A percentile compares a stretch with the other conserved stretches of the same genome.
Evolutionary conservation across 148 eudicot genomes (phyloP).

Genomic region (Nyssa sinensis): DNA sequence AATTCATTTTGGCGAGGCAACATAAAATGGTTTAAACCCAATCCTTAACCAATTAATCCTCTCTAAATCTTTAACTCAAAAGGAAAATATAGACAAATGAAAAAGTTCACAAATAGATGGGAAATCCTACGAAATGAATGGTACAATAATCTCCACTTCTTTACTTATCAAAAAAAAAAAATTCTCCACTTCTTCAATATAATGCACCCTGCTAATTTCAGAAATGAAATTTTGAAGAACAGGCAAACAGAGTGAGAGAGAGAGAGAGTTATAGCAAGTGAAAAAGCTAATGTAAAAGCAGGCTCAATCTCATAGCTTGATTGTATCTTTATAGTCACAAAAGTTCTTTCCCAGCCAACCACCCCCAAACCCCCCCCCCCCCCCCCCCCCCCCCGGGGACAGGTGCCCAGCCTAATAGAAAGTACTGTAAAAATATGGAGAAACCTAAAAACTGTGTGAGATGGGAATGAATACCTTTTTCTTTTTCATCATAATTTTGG

Average conservation of each 20-base stretch:
- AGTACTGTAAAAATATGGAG: too few species aligned
- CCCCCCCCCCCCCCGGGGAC: too few species aligned
- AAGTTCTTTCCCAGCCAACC: too few species aligned
- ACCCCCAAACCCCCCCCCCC: too few species aligned
- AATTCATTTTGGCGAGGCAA: not conserved
- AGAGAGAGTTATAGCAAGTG: not conserved
- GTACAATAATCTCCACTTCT: not conserved
- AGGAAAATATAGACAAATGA: too few species aligned
- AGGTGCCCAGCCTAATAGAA: too few species aligned
- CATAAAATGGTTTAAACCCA: not conserved
- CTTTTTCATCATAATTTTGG: slow-evolving; percentile 85
- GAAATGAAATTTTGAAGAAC: not conserved
- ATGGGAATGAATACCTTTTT: slow-evolving; percentile 62
- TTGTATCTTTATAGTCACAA: too few species aligned
- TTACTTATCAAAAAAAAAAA: too few species aligned
- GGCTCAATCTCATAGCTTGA: too few species aligned
- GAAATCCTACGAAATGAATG: not conserved
- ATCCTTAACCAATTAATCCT: not conserved
- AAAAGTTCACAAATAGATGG: too few species aligned
- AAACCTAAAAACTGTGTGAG: not conserved
- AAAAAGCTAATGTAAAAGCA: too few species aligned
- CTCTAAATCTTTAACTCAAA: not conserved
- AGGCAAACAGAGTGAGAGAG: not conserved
- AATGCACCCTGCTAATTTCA: not conserved
- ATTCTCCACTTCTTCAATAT: too few species aligned